Base-by-base conservation (phyloP, 108 stramenopile species). In the Cyclotella kingstonii region DNA sequence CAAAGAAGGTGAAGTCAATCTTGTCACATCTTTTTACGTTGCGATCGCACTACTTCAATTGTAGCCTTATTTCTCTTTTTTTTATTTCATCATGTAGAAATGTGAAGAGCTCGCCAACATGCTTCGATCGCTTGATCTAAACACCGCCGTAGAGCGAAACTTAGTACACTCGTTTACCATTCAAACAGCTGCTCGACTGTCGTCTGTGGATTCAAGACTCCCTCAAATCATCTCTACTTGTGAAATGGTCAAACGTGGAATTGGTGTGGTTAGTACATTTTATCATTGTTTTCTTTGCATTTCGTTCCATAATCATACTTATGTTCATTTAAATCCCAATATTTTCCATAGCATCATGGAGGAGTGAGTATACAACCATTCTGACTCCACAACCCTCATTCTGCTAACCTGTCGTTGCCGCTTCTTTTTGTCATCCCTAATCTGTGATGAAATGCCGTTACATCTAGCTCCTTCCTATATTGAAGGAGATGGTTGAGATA, bases 401-500 rank as follows among this genome's bases (percentile, higher is more conserved):
- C 11, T 11, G 11, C 36, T 11, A 10, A 7, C 25, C 36, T 11
- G 9, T 11, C 36, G 11, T 38, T n/a, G n/a, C n/a, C n/a, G n/a
- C n/a, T n/a, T n/a, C n/a, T n/a, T n/a, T n/a, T n/a, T n/a, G n/a
- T n/a, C n/a, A n/a, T n/a, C n/a, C n/a, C n/a, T n/a, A n/a, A n/a
- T n/a, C n/a, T n/a, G n/a, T n/a, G n/a, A n/a, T n/a, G n/a, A n/a
- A n/a, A n/a, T n/a, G n/a, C n/a, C n/a, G n/a, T n/a, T n/a, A n/a
- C 36, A 10, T 38, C 11, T 38, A 38, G n/a, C n/a, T n/a, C n/a
- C 26, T 99, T 23, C 98, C 98, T 4, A 92, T 99, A 14, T 71
- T 99, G 33, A 98, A 98, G 66, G 98, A 99, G 55, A 77, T 81
- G 61, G 95, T 95, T 30, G 97, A 98, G 77, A 96, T 99, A 29